These are phyloP conservation scores for Pseudocercospora fijiensis DNA, from an alignment of 2,329 filamentous ascomycete species.

Conservation along the genomic window DNA sequence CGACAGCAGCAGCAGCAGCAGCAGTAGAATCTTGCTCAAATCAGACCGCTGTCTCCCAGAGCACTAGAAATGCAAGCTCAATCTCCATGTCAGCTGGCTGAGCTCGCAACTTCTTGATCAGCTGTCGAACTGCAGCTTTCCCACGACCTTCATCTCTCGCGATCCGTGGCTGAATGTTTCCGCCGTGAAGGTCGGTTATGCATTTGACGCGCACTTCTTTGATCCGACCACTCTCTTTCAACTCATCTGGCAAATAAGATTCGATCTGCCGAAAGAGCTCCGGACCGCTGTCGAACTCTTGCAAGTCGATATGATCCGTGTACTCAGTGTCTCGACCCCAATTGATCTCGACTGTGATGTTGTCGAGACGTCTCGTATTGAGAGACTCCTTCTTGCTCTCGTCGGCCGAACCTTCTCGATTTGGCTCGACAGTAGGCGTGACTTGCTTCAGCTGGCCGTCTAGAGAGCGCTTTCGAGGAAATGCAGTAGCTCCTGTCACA, in stretches of 20 bases:
- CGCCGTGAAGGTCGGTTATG: conserved; percentile 12
- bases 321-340: conserved; percentile 21
- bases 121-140: conserved; percentile 15
- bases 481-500: not conserved
- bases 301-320: conserved; percentile 19
- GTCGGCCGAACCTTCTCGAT: not conserved
- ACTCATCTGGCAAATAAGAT: conserved; percentile 17
- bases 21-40: not conserved
- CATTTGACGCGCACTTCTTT: conserved; percentile 21
- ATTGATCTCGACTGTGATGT: conserved; percentile 19
- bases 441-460: not conserved
- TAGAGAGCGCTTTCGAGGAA: not conserved
- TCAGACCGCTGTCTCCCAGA: conserved; percentile 14
- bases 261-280: conserved; percentile 20
- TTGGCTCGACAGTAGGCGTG: not conserved
- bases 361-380: conserved; percentile 9
- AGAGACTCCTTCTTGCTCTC: conserved; percentile 2
- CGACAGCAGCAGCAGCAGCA: not conserved
- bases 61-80: conserved; percentile 18
- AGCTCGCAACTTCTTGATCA: conserved; percentile 16
- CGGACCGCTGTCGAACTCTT: conserved; percentile 13
- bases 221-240: conserved; percentile 9
- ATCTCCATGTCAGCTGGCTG: conserved; percentile 17
- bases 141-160: conserved; percentile 19
- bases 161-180: conserved; percentile 16